phyloP scores from a whole-genome alignment of 73 alveolate species.

The Paraurostyla sp. region DNA sequence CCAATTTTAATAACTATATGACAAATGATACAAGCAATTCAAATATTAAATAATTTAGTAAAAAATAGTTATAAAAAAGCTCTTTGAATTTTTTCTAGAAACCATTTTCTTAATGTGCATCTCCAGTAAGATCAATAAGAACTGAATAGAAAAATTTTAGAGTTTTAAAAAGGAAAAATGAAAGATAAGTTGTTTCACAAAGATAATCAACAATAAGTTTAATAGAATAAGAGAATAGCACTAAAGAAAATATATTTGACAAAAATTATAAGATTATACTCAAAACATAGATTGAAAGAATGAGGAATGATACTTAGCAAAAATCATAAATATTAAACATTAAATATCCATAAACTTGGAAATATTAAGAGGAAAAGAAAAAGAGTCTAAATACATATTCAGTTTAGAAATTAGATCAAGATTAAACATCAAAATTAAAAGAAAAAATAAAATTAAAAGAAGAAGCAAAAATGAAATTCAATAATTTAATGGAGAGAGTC shows the following conservation, averaged over 20 bases:
- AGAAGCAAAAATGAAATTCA: not conserved
- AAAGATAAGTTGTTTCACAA: not conserved
- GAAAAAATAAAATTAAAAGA: not conserved
- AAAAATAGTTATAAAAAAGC: too few species aligned
- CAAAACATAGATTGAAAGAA: not conserved
- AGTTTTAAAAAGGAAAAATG: too few species aligned
- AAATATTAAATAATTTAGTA: too few species aligned
- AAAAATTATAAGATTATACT: not conserved
- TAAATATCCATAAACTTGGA: not conserved
- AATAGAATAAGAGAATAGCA: not conserved
- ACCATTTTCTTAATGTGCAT: too few species aligned
- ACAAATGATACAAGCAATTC: too few species aligned
- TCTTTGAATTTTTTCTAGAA: too few species aligned
- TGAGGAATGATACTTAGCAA: not conserved
- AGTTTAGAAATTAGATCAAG: too few species aligned
- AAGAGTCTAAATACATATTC: not conserved
- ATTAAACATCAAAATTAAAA: not conserved
- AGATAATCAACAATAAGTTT: not conserved
- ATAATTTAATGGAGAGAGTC: not conserved
- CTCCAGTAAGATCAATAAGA: too few species aligned
- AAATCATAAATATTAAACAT: not conserved
- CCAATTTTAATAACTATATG: too few species aligned
- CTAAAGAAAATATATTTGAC: not conserved
- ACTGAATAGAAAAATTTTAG: not conserved
- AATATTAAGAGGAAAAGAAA: not conserved